Base-by-base conservation (phyloP, 257 asterid species). In the Ophiorrhiza pumila region DNA sequence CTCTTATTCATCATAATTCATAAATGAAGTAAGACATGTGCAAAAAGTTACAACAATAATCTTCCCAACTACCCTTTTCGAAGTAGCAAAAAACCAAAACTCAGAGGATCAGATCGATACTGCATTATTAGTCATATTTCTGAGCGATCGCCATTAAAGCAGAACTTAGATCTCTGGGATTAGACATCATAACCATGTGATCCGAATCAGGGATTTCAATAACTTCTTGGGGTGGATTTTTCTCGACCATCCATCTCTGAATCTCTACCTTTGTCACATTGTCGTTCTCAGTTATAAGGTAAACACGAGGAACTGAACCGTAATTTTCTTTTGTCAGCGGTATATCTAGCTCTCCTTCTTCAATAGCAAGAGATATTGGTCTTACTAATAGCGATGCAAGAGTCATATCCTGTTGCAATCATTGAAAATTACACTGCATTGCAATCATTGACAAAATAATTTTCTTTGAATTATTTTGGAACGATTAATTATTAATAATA, bases 171-270 rank as follows among this genome's bases (percentile, higher is more conserved):
- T 71, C 75, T 8, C 25, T 1, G 45, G 68, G 68, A 31, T 45
- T 71, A 31, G 75, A 71, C 10, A 58, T 42, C 75, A 71, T 71
- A 45, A 65, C 58, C 68, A 58, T 43, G 11, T 58, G 68, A 42
- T 71, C 75, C 22, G 47, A 50, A 58, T 9, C 4, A 11, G 18
- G 29, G 6, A 58, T 58, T 4, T 42, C 37, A 13, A 41, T 20
- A 14, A 71, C 22, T 18, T 59, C 75, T 14, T 57, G 23, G 0
- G 59, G 68, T 0, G 67, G 75, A 59, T 43, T 41, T 17, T 58
- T 71, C 15, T 58, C 55, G 1, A 71, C 27, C 65, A 39, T 71
- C 67, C 60, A 71, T 20, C 45, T 29, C 68, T 71, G 57, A 10
- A 71, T 6, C 0, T 65, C 68, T 46, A 2, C 31, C 34, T 45